These are phyloP conservation scores for Trichoderma atroviride DNA, from an alignment of 2,329 filamentous ascomycete genomes.

Conservation along the genomic window DNA sequence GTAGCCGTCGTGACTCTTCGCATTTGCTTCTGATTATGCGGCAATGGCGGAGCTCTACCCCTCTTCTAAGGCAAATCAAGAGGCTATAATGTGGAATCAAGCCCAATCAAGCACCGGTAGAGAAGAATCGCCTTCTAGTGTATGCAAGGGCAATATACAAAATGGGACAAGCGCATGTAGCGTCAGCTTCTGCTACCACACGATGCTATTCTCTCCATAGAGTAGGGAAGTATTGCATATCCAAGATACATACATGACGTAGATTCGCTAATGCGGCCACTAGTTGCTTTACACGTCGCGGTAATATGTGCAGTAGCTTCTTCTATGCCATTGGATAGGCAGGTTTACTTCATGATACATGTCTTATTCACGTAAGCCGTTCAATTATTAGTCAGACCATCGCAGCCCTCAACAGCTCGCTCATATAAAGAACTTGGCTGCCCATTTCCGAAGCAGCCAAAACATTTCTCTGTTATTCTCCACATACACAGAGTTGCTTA, in stretches of 20 bases:
- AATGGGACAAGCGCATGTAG: neutral
- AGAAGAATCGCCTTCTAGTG: neutral
- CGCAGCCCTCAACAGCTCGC: neutral
- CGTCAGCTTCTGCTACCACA: neutral
- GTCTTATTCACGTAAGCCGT: neutral
- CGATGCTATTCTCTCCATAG: neutral
- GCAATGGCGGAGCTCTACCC: neutral
- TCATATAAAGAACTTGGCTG: neutral
- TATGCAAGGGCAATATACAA: conserved; percentile 1
- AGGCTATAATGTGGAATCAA: neutral
- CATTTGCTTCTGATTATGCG: no score
- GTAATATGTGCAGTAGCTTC: neutral
- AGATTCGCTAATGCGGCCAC: neutral
- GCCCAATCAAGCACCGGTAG: neutral
- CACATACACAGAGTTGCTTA: neutral
- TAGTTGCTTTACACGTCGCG: neutral
- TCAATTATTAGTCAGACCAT: neutral
- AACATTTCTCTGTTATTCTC: neutral
- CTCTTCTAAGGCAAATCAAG: neutral
- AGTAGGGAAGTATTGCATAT: neutral
- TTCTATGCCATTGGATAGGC: neutral
- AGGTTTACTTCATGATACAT: neutral
- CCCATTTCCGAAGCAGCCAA: neutral
- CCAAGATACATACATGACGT: neutral
- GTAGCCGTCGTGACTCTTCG: no score